Percentiles rank a stretch among this genome's conserved stretches.
Conservation (phyloP, 768 basidiomycete species). For the Dentipellis fragilis region DNA sequence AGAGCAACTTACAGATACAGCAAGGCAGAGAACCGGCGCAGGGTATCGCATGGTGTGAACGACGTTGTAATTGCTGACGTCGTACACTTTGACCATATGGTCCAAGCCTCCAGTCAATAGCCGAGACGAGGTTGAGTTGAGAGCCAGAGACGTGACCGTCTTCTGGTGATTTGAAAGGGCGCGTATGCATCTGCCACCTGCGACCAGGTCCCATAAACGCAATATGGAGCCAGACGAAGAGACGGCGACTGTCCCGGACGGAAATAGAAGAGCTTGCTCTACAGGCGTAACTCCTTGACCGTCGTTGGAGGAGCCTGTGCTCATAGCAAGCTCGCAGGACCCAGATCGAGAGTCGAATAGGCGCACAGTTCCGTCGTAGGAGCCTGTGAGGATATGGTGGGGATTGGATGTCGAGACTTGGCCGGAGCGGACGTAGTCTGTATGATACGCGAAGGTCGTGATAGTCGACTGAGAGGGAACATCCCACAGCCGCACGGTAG, state of each 20-base stretch:
- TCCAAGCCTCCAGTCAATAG: conserved; percentile 88
- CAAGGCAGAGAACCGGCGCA: conserved; percentile 81
- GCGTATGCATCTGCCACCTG: conserved; percentile 79
- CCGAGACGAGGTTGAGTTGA: conserved; percentile 65
- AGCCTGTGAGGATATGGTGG: conserved; percentile 80
- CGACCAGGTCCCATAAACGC: conserved; percentile 90
- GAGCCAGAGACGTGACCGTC: conserved; percentile 83
- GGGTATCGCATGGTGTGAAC: conserved; percentile 99
- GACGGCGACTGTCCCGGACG: conserved; percentile 76
- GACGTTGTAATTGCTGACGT: conserved; percentile 87
- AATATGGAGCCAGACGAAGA: conserved; percentile 89
- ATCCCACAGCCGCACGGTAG: conserved; percentile 90
- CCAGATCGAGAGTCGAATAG: conserved; percentile 84
- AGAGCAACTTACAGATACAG: conserved; percentile 68
- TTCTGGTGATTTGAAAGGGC: conserved; percentile 98
- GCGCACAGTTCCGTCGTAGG: conserved; percentile 87
- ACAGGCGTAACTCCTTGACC: conserved; percentile 48
- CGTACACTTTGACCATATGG: conserved; percentile 98
- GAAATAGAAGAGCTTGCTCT: conserved; percentile 89
- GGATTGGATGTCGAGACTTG: conserved; percentile 78
- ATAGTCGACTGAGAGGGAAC: conserved; percentile 79
- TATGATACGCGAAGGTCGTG: conserved; percentile 74
- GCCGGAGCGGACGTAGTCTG: conserved; percentile 94
- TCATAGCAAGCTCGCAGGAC: conserved; percentile 75
- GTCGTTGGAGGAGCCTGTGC: conserved; percentile 22